Percentiles rank a stretch among this genome's conserved stretches.
Conservation (phyloP, 2,329 filamentous ascomycete species). For the Botrytis sinoallii region DNA sequence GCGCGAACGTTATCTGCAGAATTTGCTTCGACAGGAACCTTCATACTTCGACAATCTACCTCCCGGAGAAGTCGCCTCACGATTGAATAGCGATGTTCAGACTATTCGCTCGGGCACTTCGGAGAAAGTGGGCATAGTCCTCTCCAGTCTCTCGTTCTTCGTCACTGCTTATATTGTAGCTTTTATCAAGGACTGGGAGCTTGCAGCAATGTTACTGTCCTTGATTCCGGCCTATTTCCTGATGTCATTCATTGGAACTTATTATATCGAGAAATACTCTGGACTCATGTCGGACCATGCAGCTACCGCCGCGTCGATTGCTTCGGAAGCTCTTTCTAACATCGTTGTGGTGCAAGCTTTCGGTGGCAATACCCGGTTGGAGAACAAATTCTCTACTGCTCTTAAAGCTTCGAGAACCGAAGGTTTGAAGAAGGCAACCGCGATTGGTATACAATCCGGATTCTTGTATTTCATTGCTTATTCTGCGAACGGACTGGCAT, state of each 20-base stretch:
- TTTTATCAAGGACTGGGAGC: slow-evolving; percentile 52
- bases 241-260: slow-evolving; percentile 47
- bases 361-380: slow-evolving; percentile 48
- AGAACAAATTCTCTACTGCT: slow-evolving; percentile 47
- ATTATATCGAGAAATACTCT: slow-evolving; percentile 46
- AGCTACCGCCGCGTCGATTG: slow-evolving; percentile 50
- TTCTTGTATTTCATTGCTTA: slow-evolving; percentile 37
- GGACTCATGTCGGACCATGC: slow-evolving; percentile 45
- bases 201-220: slow-evolving; percentile 46
- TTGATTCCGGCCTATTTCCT: slow-evolving; percentile 35
- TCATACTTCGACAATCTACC: slow-evolving; percentile 54
- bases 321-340: slow-evolving; percentile 50
- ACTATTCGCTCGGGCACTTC: slow-evolving; percentile 56
- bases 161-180: slow-evolving; percentile 57
- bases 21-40: slow-evolving; percentile 51
- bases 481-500: slow-evolving; percentile 56
- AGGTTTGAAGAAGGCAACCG: slow-evolving; percentile 49
- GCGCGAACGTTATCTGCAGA: slow-evolving; percentile 50
- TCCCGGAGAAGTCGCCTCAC: slow-evolving; percentile 49
- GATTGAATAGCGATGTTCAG: slow-evolving; percentile 53
- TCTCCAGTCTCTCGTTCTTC: slow-evolving; percentile 55
- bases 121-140: slow-evolving; percentile 57
- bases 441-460: slow-evolving; percentile 49
- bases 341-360: slow-evolving; percentile 52
- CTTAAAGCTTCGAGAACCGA: slow-evolving; percentile 43